phyloP scores from a whole-genome alignment of 139 green algal species.

The Diplosphaera chodatii region DNA sequence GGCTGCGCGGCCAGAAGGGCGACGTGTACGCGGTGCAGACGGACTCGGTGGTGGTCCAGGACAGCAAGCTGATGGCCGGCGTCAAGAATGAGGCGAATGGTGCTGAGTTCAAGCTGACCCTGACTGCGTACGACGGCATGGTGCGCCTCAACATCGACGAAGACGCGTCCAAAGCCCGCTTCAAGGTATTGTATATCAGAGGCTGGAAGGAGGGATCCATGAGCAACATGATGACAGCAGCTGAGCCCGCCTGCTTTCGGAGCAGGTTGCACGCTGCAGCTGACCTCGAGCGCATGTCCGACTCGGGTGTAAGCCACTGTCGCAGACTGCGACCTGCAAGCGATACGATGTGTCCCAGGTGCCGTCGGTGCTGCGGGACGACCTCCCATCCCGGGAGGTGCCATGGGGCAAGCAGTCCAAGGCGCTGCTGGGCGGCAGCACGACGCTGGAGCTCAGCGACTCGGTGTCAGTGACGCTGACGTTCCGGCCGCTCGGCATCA shows the following conservation, averaged over 20 bases:
- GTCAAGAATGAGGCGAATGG: conserved; percentile 35
- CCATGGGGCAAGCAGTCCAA: conserved; percentile 23
- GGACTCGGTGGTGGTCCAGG: conserved; percentile 39
- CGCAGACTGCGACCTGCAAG: too few species aligned
- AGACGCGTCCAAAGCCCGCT: conserved; percentile 14
- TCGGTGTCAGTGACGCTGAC: conserved; percentile 36
- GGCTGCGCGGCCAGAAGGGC: conserved; percentile 55
- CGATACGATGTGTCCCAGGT: too few species aligned
- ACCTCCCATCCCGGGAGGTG: conserved; percentile 19
- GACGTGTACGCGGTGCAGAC: conserved; percentile 48
- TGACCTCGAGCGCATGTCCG: too few species aligned
- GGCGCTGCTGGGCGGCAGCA: conserved; percentile 9
- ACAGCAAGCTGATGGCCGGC: conserved; percentile 32
- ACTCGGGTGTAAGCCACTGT: too few species aligned
- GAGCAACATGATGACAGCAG: too few species aligned
- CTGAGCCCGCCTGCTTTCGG: too few species aligned
- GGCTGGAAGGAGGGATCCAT: too few species aligned
- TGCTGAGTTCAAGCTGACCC: conserved; percentile 43
- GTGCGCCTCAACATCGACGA: conserved; percentile 79
- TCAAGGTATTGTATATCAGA: conserved; percentile 1
- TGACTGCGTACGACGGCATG: conserved; percentile 60
- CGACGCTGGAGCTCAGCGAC: conserved; percentile 8
- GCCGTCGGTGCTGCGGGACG: conserved; percentile 58
- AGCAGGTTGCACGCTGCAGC: too few species aligned
- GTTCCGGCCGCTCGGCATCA: conserved; percentile 58